Percentiles rank a stretch among this genome's conserved stretches.
Evolutionary conservation across 208 protist genomes (phyloP).

Genomic region (Porcisia deanei): DNA sequence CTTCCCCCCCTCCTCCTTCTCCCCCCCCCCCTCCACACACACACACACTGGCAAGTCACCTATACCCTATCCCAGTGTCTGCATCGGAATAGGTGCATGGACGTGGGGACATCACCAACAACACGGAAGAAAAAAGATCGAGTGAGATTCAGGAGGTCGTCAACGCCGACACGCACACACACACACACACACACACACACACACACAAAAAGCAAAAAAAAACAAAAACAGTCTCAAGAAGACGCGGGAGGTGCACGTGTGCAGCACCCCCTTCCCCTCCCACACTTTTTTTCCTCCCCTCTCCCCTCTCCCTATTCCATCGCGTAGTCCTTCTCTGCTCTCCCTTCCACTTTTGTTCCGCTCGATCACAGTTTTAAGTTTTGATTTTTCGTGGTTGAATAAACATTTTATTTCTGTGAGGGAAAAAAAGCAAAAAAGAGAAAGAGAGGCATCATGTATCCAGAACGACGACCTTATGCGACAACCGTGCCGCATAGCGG

Average conservation of each 20-base stretch:
- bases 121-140: too few relatives aligned
- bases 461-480: slow-evolving; percentile 70
- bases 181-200: background rate
- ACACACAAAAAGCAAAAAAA: background rate
- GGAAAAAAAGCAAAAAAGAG: too few relatives aligned
- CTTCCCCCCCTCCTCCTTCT: background rate
- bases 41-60: too few relatives aligned
- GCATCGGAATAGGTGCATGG: too few relatives aligned
- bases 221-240: background rate
- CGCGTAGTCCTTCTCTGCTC: background rate
- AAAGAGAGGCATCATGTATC: slow-evolving; percentile 34
- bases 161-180: background rate
- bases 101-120: too few relatives aligned
- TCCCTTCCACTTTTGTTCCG: too few relatives aligned
- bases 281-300: background rate
- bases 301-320: background rate
- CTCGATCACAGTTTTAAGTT: too few relatives aligned
- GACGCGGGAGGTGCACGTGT: background rate
- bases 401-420: too few relatives aligned
- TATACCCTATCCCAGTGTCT: too few relatives aligned
- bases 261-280: background rate
- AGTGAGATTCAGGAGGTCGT: background rate
- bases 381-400: too few relatives aligned
- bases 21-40: background rate
- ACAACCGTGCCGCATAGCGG: slow-evolving; percentile 58